Percentiles rank a stretch among this genome's conserved stretches.
These are phyloP conservation scores for Pyracantha coccinea DNA, from an alignment of 331 rosid species.

Conservation along the genomic window DNA sequence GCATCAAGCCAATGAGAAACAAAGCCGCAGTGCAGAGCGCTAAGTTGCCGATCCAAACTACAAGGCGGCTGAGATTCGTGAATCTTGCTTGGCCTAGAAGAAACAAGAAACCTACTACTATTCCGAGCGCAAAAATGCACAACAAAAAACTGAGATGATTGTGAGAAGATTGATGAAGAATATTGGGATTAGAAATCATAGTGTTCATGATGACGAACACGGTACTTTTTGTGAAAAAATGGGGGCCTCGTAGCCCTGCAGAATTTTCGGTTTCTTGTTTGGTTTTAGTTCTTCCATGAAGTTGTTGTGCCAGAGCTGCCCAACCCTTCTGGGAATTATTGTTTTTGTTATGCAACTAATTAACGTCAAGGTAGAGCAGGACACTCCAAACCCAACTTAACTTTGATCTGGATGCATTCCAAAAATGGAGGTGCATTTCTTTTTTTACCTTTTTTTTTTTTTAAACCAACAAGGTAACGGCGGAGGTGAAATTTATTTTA, in stretches of 20 bases:
- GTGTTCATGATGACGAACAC: slow-evolving; percentile 5
- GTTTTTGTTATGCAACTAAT: not conserved
- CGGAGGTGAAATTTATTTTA: not conserved
- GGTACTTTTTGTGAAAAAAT: too few relatives aligned
- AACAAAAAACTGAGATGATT: not conserved
- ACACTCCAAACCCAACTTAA: not conserved
- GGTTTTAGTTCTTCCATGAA: not conserved
- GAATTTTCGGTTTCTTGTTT: not conserved
- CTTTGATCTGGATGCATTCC: not conserved
- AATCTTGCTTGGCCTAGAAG: not conserved
- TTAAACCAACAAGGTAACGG: not conserved
- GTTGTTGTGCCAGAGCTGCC: not conserved
- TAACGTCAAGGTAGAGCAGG: slow-evolving; percentile 1
- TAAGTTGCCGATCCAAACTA: not conserved
- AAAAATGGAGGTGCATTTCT: not conserved
- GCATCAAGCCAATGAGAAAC: slow-evolving; percentile 4
- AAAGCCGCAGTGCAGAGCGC: not conserved
- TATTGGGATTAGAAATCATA: not conserved
- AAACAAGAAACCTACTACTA: not conserved
- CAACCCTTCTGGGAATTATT: not conserved
- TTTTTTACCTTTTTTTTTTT: not conserved
- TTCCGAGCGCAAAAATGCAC: slow-evolving; percentile 4
- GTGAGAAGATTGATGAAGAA: not conserved
- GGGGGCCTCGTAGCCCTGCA: not conserved
- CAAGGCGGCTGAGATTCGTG: not conserved